Base-by-base conservation (phyloP, 495 filamentous ascomycete species). In the Penicillium robsamsonii region DNA sequence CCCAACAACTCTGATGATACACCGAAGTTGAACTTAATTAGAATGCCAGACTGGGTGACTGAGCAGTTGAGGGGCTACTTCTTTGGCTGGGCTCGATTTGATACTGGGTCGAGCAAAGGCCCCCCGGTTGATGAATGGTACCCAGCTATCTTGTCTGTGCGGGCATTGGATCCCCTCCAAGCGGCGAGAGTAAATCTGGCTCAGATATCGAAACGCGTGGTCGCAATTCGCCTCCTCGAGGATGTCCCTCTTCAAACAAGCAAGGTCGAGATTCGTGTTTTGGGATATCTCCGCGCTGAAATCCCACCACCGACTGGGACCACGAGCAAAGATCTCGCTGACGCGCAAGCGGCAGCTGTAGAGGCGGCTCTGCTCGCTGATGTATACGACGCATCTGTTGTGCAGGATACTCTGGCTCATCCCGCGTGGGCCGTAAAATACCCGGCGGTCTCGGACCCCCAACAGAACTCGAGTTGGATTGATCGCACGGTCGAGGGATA, bases 1-100 rank as follows among this genome's bases (percentile, higher is more conserved):
- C 77, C 76, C 46, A 37, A 29, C 11, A 46, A 46, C 24, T 31
- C 47, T 0, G 37, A 35, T 15, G 65, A 63, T n/a, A 61, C 43
- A 0, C 43, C 53, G 9, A 66, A 53, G 7, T 8, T 68, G 11
- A 57, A 46, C 22, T 64, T 87, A 3, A 47, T 53, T 10, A 73
- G 65, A 42, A 66, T 83, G 0, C 59, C 74, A 4, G 75, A 77
- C 6, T 72, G 79, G 29, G 66, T 85, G 18, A 51, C 67, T 4
- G 69, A 79, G 45, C 76, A 78, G 20, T 66, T 87, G 5, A 70
- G 71, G 25, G 86, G 86, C 0, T 73, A 84, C 42, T 88, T 85
- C 59, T 84, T 87, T 56, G 84, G 81, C 30, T 89, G 86, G 84
- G 75, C 76, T 4, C 68, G 76, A 27, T 48, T 84, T 7, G 46